Evolutionary conservation across 768 basidiomycete species (phyloP).

Genomic region (Fomitopsis serialis): DNA sequence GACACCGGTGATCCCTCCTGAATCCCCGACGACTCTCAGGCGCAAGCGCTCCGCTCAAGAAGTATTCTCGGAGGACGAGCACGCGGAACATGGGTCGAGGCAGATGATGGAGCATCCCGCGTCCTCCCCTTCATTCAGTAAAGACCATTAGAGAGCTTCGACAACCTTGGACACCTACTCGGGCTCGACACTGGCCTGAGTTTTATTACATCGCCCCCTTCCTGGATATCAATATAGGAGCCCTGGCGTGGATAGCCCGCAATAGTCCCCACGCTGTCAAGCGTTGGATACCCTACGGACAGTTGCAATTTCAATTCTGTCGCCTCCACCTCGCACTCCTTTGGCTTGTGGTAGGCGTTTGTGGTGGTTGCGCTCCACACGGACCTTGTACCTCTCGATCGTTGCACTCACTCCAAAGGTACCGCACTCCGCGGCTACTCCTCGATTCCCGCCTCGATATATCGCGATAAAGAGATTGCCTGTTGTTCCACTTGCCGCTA

Average conservation of each 20-base stretch:
- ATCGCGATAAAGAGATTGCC: too few relatives aligned
- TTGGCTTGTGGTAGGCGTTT: not conserved
- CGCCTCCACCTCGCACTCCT: not conserved
- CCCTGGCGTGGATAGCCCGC: not conserved
- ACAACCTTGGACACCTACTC: not conserved
- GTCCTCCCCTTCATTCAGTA: not conserved
- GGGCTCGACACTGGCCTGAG: conserved; percentile 2
- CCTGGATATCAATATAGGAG: conserved; percentile 1
- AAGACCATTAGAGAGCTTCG: not conserved
- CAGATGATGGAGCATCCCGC: not conserved
- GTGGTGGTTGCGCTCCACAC: not conserved
- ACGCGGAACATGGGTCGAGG: not conserved
- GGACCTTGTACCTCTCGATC: too few relatives aligned
- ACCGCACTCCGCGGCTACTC: too few relatives aligned
- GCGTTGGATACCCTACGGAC: not conserved
- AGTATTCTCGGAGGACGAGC: conserved; percentile 4
- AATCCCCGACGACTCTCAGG: not conserved
- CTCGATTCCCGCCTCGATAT: too few relatives aligned
- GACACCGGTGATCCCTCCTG: not conserved
- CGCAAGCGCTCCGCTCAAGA: conserved; percentile 3
- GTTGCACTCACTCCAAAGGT: too few relatives aligned
- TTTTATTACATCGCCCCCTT: conserved; percentile 4
- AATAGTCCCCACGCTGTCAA: not conserved
- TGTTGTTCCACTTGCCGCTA: too few relatives aligned
- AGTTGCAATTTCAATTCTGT: not conserved